Evolutionary conservation across 129 eudicot genomes (phyloP), one percentile per base, ranked within the genome.

Genomic region (Scalesia atractyloides): DNA sequence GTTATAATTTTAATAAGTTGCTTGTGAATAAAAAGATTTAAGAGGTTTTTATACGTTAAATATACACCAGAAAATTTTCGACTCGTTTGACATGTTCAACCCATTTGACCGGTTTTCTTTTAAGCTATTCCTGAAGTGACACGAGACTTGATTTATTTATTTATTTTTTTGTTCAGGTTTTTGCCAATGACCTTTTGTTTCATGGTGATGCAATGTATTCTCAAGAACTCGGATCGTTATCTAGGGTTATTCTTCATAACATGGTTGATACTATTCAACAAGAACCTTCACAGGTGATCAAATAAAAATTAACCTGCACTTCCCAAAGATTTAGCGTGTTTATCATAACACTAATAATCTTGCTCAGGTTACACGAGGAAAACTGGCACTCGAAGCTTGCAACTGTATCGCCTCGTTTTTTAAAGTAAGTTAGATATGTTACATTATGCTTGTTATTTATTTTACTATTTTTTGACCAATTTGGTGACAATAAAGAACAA

Each of bases 381-480:
- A 81, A 63, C 33, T 88, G 64, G 97, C 97, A 54, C 95, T 91
- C 20, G 97, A 91, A 82, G 84, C 84, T 73, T 88, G 97, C 84
- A 85, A 91, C 77, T 86, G 92, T 50, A 70, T 91, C 75, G 85
- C 85, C 33, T 72, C 85, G 17, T 69, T 73, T 68, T 81, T 84
- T 24, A 69, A 52, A 59, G 97, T 91, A 80, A 70, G 88, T 80
- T 44, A 19, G 17, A 39, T 33, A 43, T 36, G 63, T 19, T 62
- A 41, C 3, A 67, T 44, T 52, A n/a, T 14, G 17, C 30, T 22
- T 79, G 36, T 4, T 16, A 0, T 18, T 49, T 49, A 0, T 58
- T 18, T 20, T 46, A 56, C 33, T 8, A n/a, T 16, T 1, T 58
- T 24, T 18, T 5, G 9, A 26, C 30, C 50, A 37, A 47, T 52